Conservation (phyloP, 2,329 filamentous ascomycete genomes). For the Colletotrichum sidae region DNA sequence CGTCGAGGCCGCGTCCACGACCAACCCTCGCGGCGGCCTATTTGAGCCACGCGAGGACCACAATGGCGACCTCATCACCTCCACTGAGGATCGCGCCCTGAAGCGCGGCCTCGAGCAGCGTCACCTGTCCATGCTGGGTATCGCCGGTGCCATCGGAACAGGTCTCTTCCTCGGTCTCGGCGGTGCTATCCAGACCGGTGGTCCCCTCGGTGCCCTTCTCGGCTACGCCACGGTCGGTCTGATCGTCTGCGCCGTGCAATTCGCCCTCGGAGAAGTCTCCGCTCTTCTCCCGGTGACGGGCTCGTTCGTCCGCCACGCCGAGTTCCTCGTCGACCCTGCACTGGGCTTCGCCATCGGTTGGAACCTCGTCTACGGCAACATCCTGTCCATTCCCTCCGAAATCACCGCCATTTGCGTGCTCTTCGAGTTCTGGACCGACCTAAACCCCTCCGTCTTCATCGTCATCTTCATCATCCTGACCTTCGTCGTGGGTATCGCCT, state of each 20-base stretch:
- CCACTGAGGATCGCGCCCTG: constrained; percentile 61
- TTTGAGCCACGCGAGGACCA: constrained; percentile 39
- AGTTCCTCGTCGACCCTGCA: constrained; percentile 71
- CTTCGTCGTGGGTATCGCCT: constrained; percentile 37
- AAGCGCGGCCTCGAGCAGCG: constrained; percentile 63
- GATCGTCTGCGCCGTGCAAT: constrained; percentile 68
- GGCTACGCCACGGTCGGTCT: constrained; percentile 67
- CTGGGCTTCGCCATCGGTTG: constrained; percentile 66
- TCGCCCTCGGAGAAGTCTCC: constrained; percentile 70
- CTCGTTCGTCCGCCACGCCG: constrained; percentile 69
- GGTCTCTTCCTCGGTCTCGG: constrained; percentile 71
- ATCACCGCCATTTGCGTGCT: constrained; percentile 41
- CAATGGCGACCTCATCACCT: constrained; percentile 59
- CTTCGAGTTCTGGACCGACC: constrained; percentile 42
- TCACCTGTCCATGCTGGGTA: constrained; percentile 72
- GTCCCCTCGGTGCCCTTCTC: constrained; percentile 59
- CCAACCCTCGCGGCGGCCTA: constrained; percentile 14
- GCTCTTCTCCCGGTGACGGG: constrained; percentile 72
- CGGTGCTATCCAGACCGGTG: constrained; percentile 62
- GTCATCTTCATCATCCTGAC: constrained; percentile 40
- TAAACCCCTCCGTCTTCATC: constrained; percentile 40
- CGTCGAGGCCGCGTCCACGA: constrained; percentile 25
- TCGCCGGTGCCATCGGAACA: constrained; percentile 71
- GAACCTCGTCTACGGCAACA: constrained; percentile 67
- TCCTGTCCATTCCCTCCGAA: constrained; percentile 53